These are phyloP conservation scores for Phalaenopsis hybrid DNA, from an alignment of 116 monocot species.

Conservation along the genomic window DNA sequence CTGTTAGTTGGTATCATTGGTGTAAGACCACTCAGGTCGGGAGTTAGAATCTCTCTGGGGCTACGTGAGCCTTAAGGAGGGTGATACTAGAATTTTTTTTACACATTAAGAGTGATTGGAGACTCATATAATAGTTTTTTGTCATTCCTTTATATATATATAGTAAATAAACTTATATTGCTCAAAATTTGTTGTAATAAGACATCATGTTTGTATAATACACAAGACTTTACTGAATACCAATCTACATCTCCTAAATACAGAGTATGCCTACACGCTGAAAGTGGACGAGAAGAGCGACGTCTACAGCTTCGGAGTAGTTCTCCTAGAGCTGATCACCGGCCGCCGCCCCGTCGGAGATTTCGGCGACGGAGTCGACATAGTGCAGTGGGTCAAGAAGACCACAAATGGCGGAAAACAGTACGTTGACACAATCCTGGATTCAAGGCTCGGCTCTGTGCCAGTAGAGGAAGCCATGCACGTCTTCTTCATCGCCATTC, in stretches of 20 bases:
- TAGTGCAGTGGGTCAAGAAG: constrained; percentile 70
- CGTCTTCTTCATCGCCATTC: constrained; percentile 67
- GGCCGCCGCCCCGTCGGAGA: constrained; percentile 69
- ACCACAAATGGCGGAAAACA: constrained; percentile 32
- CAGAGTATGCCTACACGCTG: constrained; percentile 92
- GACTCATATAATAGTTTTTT: too few species aligned
- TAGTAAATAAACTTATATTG: too few species aligned
- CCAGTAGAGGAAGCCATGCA: constrained; percentile 63
- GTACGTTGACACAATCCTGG: constrained; percentile 37
- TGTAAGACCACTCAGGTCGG: too few species aligned
- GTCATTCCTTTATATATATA: too few species aligned
- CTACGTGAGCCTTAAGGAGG: too few species aligned
- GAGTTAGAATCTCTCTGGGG: too few species aligned
- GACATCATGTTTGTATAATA: too few species aligned
- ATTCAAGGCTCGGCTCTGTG: constrained; percentile 40
- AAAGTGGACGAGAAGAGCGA: constrained; percentile 95
- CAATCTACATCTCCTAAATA: background rate
- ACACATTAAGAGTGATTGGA: too few species aligned
- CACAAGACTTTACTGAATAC: background rate
- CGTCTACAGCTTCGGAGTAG: constrained; percentile 89
- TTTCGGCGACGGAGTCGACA: constrained; percentile 87
- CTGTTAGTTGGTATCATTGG: too few species aligned
- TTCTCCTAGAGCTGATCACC: constrained; percentile 76
- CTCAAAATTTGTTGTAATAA: too few species aligned
- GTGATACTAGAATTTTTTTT: too few species aligned